Percentiles rank a stretch among this genome's conserved stretches.
These are phyloP conservation scores for Yamadazyma songkhlaensis DNA, from an alignment of 1,139 yeast genomes.

Conservation along the genomic window DNA sequence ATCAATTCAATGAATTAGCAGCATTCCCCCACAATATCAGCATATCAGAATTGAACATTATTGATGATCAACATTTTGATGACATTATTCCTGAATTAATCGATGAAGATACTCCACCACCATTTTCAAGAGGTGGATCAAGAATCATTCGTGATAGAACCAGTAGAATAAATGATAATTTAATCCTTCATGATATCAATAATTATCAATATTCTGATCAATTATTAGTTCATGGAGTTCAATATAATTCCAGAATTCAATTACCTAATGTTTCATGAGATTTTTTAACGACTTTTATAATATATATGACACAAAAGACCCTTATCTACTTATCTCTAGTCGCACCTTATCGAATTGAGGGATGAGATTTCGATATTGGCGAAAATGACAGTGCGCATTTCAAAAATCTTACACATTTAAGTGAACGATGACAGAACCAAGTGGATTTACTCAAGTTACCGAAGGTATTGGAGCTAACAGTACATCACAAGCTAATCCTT, in stretches of 20 bases:
- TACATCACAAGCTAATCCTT: constrained; percentile 35
- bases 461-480: constrained; percentile 12
- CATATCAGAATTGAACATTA: constrained; percentile 36
- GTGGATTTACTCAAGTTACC: constrained; percentile 15
- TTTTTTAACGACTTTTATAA: too few relatives aligned
- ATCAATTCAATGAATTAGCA: constrained; percentile 25
- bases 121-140: neutral
- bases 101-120: neutral
- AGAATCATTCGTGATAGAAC: too few relatives aligned
- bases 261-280: constrained; percentile 2
- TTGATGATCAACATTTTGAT: constrained; percentile 38
- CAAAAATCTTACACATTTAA: too few relatives aligned
- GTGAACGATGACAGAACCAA: constrained; percentile 12
- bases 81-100: constrained; percentile 31
- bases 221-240: neutral
- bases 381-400: too few relatives aligned
- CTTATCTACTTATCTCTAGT: too few relatives aligned
- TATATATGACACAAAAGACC: too few relatives aligned
- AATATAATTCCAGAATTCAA: constrained; percentile 6
- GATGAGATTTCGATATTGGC: too few relatives aligned
- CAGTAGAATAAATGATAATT: constrained; percentile 1
- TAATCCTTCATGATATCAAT: constrained; percentile 9
- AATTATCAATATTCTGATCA: constrained; percentile 6
- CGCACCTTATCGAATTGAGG: too few relatives aligned
- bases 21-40: constrained; percentile 33